A percentile compares a stretch with the other conserved stretches of the same genome.
These are phyloP conservation scores for Ambrosiella beaveri DNA, from an alignment of 2,329 filamentous ascomycete genomes.

Conservation along the genomic window DNA sequence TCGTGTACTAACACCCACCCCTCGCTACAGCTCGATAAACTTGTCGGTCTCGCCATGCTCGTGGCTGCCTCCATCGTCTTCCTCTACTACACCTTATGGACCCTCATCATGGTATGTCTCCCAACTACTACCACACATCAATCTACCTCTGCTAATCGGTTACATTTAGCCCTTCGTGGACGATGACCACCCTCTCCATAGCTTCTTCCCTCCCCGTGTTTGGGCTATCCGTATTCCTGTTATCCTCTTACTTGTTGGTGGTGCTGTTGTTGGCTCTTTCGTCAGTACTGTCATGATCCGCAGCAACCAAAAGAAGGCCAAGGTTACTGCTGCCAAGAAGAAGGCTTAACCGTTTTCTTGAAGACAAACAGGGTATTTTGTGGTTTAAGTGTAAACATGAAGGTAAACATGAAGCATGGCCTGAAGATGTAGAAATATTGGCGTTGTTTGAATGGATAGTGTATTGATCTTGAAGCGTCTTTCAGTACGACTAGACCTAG, in stretches of 20 bases:
- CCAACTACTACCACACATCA: conserved; percentile 14
- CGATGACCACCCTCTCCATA: conserved; percentile 78
- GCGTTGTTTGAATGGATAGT: background rate
- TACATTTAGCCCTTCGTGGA: conserved; percentile 78
- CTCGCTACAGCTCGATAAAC: conserved; percentile 63
- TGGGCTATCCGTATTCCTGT: conserved; percentile 98
- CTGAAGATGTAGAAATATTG: background rate
- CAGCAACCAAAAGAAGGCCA: conserved; percentile 93
- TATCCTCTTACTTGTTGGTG: conserved; percentile 81
- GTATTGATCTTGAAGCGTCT: background rate
- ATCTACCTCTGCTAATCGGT: background rate
- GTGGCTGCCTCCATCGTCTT: conserved; percentile 47
- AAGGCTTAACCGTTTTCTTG: conserved; percentile 42
- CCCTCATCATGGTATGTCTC: conserved; percentile 88
- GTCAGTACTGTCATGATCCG: conserved; percentile 95
- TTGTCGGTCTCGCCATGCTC: conserved; percentile 50
- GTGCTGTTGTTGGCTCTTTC: conserved; percentile 89
- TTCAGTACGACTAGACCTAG: background rate
- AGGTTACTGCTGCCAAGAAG: conserved; percentile 61
- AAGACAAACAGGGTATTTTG: background rate
- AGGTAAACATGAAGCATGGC: too few relatives aligned
- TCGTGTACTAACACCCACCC: background rate
- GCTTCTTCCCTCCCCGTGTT: conserved; percentile 88
- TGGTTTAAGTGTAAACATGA: background rate
- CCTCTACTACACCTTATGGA: conserved; percentile 94